Evolutionary conservation across 1,284 basidiomycete species (phyloP), one percentile per base, ranked within the genome.

Genomic region (Peniophora sp.): DNA sequence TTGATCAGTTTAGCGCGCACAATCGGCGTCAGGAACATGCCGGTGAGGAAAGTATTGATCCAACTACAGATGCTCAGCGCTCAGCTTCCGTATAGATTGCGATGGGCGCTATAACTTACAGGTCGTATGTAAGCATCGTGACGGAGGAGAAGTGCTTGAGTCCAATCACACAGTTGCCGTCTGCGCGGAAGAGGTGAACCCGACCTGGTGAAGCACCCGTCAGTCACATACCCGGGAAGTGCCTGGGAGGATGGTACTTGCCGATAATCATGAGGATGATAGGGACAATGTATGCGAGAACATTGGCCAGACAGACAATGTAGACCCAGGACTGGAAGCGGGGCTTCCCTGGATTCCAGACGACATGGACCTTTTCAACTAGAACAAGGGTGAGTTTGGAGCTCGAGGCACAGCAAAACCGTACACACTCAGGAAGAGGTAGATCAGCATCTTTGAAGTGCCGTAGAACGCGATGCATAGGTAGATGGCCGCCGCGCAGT

Each of bases 11-110:
- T 59, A 3, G 64, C 62, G 17, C 67, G 63, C 24, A 68, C 56
- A 3, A 81, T 61, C 0, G 78, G 77, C 62, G 67, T 69, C 14
- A 78, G 56, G 60, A 79, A 79, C 14, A 76, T 66, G 2, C 54
- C 54, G 1, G 75, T 76, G 36, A 78, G 62, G 52, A 71, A 61
- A 22, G 73, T 44, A 54, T 71, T 75, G 56, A 75, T 63, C 53
- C 64, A 61, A 1, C 69, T 71, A 50, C 20, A 32, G 20, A 43
- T 32, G 6, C 12, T 12, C 47, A 27, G 45, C 3, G 23, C 27
- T 48, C 12, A 12, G 24, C 1, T 27, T 8, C 17, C 18, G 18
- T 11, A 23, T n/a, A 18, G 22, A 9, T 24, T 34, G 52, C 49
- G 49, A 55, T 58, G n/a, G n/a, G n/a, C 32, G 61, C 51, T 45